A percentile compares a stretch with the other conserved stretches of the same genome.
Evolutionary conservation across 2,329 filamentous ascomycete species (phyloP).

Genomic region (Exserohilum turcica): DNA sequence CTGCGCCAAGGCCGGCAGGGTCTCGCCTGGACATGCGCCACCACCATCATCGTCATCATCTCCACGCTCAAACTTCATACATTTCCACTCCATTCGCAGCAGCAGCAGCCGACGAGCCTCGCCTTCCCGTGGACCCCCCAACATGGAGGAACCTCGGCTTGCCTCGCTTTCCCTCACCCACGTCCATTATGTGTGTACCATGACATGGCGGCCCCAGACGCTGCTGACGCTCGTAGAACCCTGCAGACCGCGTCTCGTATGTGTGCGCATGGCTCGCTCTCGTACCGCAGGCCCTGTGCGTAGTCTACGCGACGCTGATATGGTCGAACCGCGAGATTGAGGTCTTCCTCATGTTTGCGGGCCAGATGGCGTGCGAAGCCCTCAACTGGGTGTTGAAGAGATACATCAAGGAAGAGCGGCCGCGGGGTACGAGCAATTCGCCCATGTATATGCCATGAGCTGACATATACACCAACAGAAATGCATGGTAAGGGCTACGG

Average conservation of each 20-base stretch:
- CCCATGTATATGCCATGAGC: not conserved
- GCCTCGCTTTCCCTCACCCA: constrained; percentile 93
- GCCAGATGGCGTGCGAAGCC: constrained; percentile 89
- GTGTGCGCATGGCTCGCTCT: constrained; percentile 93
- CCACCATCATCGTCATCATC: not conserved
- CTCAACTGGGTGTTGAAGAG: constrained; percentile 90
- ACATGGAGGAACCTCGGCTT: constrained; percentile 63
- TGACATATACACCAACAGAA: constrained; percentile 50
- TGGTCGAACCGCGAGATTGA: constrained; percentile 92
- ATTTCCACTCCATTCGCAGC: constrained; percentile 1
- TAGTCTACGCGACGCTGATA: constrained; percentile 87
- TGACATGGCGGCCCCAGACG: constrained; percentile 1
- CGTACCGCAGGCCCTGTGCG: constrained; percentile 85
- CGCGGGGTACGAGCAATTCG: constrained; percentile 64
- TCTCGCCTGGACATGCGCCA: constrained; percentile 8
- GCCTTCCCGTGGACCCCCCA: constrained; percentile 9
- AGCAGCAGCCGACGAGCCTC: constrained; percentile 10
- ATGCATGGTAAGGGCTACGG: constrained; percentile 92
- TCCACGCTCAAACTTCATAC: no score
- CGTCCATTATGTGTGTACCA: constrained; percentile 82
- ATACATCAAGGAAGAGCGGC: constrained; percentile 88
- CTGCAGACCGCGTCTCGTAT: constrained; percentile 81
- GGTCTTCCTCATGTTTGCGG: constrained; percentile 84
- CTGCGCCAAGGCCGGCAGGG: constrained; percentile 12
- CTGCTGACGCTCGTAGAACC: constrained; percentile 67